Evolutionary conservation across 768 basidiomycete genomes (phyloP).

Genomic region (Neoboletus subvelutipes): DNA sequence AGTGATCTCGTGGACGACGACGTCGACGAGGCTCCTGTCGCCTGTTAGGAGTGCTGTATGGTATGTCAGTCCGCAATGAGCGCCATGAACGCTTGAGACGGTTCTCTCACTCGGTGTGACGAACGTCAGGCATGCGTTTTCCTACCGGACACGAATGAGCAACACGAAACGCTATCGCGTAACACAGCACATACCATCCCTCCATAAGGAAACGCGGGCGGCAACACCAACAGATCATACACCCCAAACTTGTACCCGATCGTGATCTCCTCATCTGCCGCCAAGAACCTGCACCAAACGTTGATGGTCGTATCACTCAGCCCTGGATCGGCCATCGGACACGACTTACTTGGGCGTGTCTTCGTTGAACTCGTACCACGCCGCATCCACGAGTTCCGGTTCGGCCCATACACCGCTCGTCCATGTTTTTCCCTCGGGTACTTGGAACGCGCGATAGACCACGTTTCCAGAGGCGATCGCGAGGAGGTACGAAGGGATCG

Average conservation of each 20-base stretch:
- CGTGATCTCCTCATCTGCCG: slow-evolving; percentile 66
- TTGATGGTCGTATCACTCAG: not conserved
- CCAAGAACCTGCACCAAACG: slow-evolving; percentile 56
- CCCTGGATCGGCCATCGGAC: not conserved
- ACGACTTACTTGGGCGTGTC: slow-evolving; percentile 66
- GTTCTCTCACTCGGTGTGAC: slow-evolving; percentile 73
- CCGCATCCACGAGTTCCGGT: slow-evolving; percentile 73
- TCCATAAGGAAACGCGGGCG: slow-evolving; percentile 90
- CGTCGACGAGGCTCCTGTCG: slow-evolving; percentile 83
- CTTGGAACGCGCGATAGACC: slow-evolving; percentile 63
- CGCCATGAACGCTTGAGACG: not conserved
- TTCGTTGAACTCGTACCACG: slow-evolving; percentile 86
- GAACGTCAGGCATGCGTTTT: slow-evolving; percentile 87
- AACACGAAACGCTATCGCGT: not conserved
- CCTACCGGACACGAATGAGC: slow-evolving; percentile 42
- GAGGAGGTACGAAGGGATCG: slow-evolving; percentile 86
- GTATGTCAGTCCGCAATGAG: not conserved
- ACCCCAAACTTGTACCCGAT: slow-evolving; percentile 80
- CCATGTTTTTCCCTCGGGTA: slow-evolving; percentile 65
- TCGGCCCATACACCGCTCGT: slow-evolving; percentile 89
- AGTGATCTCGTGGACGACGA: slow-evolving; percentile 84
- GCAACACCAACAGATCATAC: slow-evolving; percentile 85
- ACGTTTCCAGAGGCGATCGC: slow-evolving; percentile 89
- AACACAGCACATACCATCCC: slow-evolving; percentile 59
- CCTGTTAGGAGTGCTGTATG: slow-evolving; percentile 71